A percentile compares a stretch with the other conserved stretches of the same genome.
These are phyloP conservation scores for Phlebiopsis flavidoalba DNA, from an alignment of 768 basidiomycete species.

Conservation along the genomic window DNA sequence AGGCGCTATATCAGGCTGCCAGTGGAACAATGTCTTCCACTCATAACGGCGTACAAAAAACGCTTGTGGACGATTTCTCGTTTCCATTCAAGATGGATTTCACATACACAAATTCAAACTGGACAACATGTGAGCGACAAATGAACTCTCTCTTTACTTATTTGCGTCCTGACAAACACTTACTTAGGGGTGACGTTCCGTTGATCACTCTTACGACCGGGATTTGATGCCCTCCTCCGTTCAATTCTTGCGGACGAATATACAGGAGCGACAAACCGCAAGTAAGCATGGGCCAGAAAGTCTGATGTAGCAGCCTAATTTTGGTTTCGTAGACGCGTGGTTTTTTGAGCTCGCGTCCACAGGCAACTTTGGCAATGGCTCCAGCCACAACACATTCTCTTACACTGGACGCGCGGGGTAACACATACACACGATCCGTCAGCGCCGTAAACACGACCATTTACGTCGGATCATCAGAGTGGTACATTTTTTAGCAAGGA, in stretches of 20 bases:
- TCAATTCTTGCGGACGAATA: conserved; percentile 53
- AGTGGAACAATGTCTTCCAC: conserved; percentile 42
- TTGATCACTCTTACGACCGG: conserved; percentile 71
- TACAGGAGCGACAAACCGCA: conserved; percentile 53
- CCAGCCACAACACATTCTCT: conserved; percentile 55
- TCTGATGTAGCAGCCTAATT: background rate
- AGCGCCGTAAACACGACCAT: conserved; percentile 6
- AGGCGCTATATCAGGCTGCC: conserved; percentile 49
- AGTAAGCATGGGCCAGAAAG: conserved; percentile 32
- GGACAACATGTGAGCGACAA: conserved; percentile 26
- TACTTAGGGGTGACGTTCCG: conserved; percentile 39
- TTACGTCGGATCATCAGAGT: conserved; percentile 4
- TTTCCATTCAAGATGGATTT: conserved; percentile 47
- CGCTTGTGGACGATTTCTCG: conserved; percentile 43
- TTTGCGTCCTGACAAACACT: background rate
- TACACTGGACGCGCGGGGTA: conserved; percentile 6
- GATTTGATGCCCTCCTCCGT: conserved; percentile 50
- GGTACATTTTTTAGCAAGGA: conserved; percentile 2
- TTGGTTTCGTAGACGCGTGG: conserved; percentile 40
- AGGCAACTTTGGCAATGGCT: conserved; percentile 57
- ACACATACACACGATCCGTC: conserved; percentile 8
- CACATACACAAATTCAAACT: conserved; percentile 26
- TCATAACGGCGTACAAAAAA: conserved; percentile 38
- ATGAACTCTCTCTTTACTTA: background rate
- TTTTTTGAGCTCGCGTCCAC: conserved; percentile 40